phyloP scores from a whole-genome alignment of 768 basidiomycete genomes.

The Psilocybe subaeruginosa region DNA sequence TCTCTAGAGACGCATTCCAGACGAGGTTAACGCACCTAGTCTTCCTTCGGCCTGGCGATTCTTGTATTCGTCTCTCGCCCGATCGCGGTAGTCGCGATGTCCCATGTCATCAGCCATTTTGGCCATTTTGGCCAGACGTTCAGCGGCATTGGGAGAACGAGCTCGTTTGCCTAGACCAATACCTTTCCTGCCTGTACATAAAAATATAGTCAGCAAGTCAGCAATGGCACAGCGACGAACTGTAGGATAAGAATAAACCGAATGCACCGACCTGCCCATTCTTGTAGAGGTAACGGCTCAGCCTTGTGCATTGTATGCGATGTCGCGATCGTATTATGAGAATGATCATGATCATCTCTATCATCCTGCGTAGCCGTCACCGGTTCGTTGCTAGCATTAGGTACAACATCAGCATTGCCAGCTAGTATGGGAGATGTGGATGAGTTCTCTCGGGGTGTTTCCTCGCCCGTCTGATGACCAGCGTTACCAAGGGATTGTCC shows the following conservation, averaged over 20 bases:
- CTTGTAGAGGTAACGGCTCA: slow-evolving; percentile 74
- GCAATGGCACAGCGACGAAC: neutral
- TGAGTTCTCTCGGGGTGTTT: neutral
- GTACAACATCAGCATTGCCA: slow-evolving; percentile 5
- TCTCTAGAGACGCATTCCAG: slow-evolving; percentile 11
- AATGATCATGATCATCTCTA: slow-evolving; percentile 5
- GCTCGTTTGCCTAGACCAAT: slow-evolving; percentile 75
- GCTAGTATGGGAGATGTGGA: neutral
- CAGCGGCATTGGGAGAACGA: slow-evolving; percentile 62
- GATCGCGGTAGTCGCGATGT: slow-evolving; percentile 68
- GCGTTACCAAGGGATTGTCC: slow-evolving; percentile 73
- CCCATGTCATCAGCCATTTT: slow-evolving; percentile 67
- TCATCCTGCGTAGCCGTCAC: slow-evolving; percentile 3
- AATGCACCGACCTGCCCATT: slow-evolving; percentile 74
- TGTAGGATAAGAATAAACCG: slow-evolving; percentile 6
- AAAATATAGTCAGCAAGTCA: slow-evolving; percentile 11
- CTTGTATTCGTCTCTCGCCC: slow-evolving; percentile 73
- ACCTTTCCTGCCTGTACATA: slow-evolving; percentile 69
- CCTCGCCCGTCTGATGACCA: slow-evolving; percentile 16
- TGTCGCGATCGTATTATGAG: neutral
- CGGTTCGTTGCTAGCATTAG: slow-evolving; percentile 15
- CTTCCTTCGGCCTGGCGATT: slow-evolving; percentile 74
- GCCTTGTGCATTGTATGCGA: slow-evolving; percentile 43
- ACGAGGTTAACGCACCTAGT: slow-evolving; percentile 43
- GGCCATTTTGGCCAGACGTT: slow-evolving; percentile 74